Evolutionary conservation across 2,329 filamentous ascomycete species (phyloP), one percentile per base, ranked within the genome.

Genomic region (Diaporthe nobilis): DNA sequence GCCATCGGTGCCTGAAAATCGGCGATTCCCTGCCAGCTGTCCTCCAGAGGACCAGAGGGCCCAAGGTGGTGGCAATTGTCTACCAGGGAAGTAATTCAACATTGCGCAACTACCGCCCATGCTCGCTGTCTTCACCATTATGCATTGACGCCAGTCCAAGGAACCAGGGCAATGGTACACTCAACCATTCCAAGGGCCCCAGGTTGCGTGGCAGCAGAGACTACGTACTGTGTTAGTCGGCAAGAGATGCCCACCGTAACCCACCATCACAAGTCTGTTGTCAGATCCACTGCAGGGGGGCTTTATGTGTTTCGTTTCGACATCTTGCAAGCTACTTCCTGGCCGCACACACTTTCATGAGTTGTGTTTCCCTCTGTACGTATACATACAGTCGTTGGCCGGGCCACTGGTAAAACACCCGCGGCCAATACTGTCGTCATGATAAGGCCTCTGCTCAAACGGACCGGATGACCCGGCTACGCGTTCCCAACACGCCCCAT

Each of bases 401-500:
- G 42, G 57, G 4, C 71, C 58, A 53, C 31, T 72, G 57, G 44
- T 42, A 49, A 25, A 63, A 71, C 42, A 49, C 31, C 37, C 44
- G 74, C 42, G 49, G 61, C 51, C 71, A 68, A 71, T 71, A 71
- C 34, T 47, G 39, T 37, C 55, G 22, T 65, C 75, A 67, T 34
- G 49, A 39, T 71, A 74, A 44, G 28, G 28, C 61, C 37, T 44
- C 55, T 47, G 47, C 72, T 31, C 39, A 58, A 34, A 28, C 65
- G 71, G 75, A 44, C 75, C 75, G 70, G 55, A 60, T 51, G 61
- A 75, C 39, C 70, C 73, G 73, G 61, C 72, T 73, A 71, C 75
- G 75, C 75, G 70, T 77, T n/a, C 53, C 65, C 44, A 68, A 53
- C 60, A 53, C 60, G 57, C 25, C 61, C 74, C 53, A 60, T 55